These are phyloP conservation scores for Rhynchospora tenuis DNA, from an alignment of 176 grass and related monocot genomes.

Conservation along the genomic window DNA sequence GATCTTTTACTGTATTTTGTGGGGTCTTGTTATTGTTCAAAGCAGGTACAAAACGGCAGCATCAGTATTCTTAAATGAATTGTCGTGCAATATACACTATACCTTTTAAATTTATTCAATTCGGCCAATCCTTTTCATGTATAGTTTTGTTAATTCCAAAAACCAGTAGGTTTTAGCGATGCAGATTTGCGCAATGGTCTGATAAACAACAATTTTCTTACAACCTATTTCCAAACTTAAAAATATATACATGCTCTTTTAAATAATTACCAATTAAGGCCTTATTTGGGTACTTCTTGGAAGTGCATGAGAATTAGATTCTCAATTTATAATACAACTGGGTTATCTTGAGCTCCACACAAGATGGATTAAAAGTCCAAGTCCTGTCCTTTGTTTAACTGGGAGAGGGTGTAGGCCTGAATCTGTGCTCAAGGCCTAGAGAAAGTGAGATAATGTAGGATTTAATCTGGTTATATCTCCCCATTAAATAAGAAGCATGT, in stretches of 20 bases:
- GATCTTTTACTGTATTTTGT: background rate
- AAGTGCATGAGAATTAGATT: background rate
- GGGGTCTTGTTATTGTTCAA: background rate
- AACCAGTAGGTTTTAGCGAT: background rate
- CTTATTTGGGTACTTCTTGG: background rate
- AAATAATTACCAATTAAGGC: background rate
- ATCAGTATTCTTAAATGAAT: background rate
- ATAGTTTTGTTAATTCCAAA: background rate
- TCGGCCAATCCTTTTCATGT: background rate
- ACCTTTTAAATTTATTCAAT: background rate
- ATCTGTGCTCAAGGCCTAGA: conserved; percentile 14
- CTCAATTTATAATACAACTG: background rate
- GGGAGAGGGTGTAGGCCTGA: background rate
- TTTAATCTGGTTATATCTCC: background rate
- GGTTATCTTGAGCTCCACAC: conserved; percentile 23
- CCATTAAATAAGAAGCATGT: conserved; percentile 19
- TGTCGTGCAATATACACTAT: background rate
- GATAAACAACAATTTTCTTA: background rate
- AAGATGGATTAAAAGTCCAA: background rate
- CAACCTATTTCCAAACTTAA: background rate
- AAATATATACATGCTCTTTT: background rate
- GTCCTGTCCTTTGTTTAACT: background rate
- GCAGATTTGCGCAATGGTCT: background rate
- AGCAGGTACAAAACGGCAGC: background rate
- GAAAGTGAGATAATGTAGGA: background rate